Conservation (phyloP, 768 basidiomycete genomes). For the Hericium coralloides region DNA sequence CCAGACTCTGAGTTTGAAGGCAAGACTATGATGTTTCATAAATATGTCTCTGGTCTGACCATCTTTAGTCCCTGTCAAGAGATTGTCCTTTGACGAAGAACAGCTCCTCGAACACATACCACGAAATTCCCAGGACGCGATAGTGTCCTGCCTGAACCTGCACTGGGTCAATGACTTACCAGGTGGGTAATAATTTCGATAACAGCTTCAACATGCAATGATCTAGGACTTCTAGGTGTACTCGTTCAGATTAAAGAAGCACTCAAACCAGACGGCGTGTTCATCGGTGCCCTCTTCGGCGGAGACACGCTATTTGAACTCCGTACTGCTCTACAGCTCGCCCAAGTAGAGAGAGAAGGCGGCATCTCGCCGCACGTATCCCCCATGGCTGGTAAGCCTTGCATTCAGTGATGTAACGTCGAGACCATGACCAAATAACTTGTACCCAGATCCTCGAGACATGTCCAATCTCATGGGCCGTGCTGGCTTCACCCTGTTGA, state of each 20-base stretch:
- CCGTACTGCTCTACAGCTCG: conserved; percentile 85
- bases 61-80: conserved; percentile 58
- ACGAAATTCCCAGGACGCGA: conserved; percentile 78
- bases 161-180: conserved; percentile 99
- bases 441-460: conserved; percentile 70
- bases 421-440: not conserved
- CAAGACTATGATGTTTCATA: conserved; percentile 19
- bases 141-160: conserved; percentile 84
- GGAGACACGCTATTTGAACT: conserved; percentile 96
- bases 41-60: conserved; percentile 1
- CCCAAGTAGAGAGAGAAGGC: conserved; percentile 89
- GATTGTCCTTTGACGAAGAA: conserved; percentile 82
- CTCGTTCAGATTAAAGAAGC: conserved; percentile 82
- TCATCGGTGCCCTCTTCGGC: conserved; percentile 90
- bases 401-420: not conserved
- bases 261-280: conserved; percentile 85
- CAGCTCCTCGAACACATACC: conserved; percentile 54
- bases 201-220: not conserved
- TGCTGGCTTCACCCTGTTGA: conserved; percentile 89
- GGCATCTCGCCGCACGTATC: conserved; percentile 96
- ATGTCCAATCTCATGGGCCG: conserved; percentile 87
- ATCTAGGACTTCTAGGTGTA: conserved; percentile 38
- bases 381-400: conserved; percentile 83
- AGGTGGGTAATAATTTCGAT: conserved; percentile 35
- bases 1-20: conserved; percentile 75